Evolutionary conservation across 2,329 filamentous ascomycete species (phyloP).

Genomic region (Aspergillus novofumigatus): DNA sequence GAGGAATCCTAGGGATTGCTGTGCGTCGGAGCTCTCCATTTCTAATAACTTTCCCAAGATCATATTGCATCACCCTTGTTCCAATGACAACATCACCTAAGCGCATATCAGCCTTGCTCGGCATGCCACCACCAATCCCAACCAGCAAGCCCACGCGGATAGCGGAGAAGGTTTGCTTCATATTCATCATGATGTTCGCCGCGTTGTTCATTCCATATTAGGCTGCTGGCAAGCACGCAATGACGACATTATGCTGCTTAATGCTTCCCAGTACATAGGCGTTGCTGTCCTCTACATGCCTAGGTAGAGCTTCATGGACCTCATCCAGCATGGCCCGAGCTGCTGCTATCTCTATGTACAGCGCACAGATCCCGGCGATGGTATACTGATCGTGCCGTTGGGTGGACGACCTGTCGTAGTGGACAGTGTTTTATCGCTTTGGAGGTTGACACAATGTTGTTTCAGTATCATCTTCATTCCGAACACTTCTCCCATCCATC

Average conservation of each 20-base stretch:
- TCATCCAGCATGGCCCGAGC: conserved; percentile 14
- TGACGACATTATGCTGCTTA: conserved; percentile 6
- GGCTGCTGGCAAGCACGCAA: conserved; percentile 6
- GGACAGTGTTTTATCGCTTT: not conserved
- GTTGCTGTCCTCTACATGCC: conserved; percentile 2
- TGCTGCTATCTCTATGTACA: conserved; percentile 14
- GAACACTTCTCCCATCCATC: no score
- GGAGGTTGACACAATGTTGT: not conserved
- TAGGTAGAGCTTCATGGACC: not conserved
- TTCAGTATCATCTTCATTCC: not conserved
- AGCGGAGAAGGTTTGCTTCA: conserved; percentile 12
- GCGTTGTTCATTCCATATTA: conserved; percentile 8
- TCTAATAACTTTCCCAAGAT: conserved; percentile 14
- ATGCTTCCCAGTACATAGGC: conserved; percentile 8
- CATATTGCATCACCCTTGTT: conserved; percentile 17
- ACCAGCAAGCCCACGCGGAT: conserved; percentile 15
- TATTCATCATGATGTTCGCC: not conserved
- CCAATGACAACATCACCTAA: conserved; percentile 23
- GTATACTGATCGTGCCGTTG: conserved; percentile 8
- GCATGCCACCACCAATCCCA: conserved; percentile 20
- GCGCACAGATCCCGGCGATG: conserved; percentile 16
- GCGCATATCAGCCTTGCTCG: conserved; percentile 13
- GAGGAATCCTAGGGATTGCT: conserved; percentile 1
- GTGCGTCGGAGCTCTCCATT: conserved; percentile 11
- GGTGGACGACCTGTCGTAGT: not conserved